Evolutionary conservation across 2,329 filamentous ascomycete species (phyloP).

Genomic region (Phialemonium atrogriseum): DNA sequence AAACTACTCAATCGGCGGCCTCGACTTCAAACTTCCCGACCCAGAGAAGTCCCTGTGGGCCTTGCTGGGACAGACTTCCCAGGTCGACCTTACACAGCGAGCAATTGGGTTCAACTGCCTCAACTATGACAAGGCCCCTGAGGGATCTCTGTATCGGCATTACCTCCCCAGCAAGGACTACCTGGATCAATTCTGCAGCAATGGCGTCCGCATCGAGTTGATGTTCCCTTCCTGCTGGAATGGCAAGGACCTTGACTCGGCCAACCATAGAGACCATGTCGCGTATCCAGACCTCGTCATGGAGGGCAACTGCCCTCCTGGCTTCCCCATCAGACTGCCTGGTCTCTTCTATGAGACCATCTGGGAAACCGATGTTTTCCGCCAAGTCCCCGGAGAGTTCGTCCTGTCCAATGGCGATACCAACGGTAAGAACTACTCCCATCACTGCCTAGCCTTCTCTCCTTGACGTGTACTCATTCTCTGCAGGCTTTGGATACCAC

Average conservation of each 20-base stretch:
- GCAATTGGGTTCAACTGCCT: slow-evolving; percentile 93
- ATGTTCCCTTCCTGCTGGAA: slow-evolving; percentile 92
- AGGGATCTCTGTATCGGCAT: slow-evolving; percentile 74
- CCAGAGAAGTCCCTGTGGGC: slow-evolving; percentile 64
- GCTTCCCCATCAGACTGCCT: slow-evolving; percentile 58
- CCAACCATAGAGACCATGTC: slow-evolving; percentile 57
- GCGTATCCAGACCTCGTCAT: slow-evolving; percentile 73
- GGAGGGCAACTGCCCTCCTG: slow-evolving; percentile 65
- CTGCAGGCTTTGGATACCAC: slow-evolving; percentile 62
- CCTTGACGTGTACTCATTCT: neutral
- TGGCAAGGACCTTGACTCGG: slow-evolving; percentile 50
- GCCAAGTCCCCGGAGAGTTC: slow-evolving; percentile 57
- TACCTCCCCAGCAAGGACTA: slow-evolving; percentile 71
- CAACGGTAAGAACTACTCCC: slow-evolving; percentile 49
- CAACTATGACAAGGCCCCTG: slow-evolving; percentile 60
- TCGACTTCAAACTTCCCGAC: slow-evolving; percentile 57
- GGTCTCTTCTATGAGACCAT: slow-evolving; percentile 83
- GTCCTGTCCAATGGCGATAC: slow-evolving; percentile 71
- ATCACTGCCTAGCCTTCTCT: no score
- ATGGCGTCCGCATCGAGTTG: slow-evolving; percentile 75
- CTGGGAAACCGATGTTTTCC: slow-evolving; percentile 63
- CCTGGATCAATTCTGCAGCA: slow-evolving; percentile 71
- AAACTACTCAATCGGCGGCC: slow-evolving; percentile 61
- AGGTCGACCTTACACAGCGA: slow-evolving; percentile 65
- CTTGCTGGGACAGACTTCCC: slow-evolving; percentile 51